phyloP scores from a whole-genome alignment of 2,329 filamentous ascomycete species.

The Botryotinia calthae region DNA sequence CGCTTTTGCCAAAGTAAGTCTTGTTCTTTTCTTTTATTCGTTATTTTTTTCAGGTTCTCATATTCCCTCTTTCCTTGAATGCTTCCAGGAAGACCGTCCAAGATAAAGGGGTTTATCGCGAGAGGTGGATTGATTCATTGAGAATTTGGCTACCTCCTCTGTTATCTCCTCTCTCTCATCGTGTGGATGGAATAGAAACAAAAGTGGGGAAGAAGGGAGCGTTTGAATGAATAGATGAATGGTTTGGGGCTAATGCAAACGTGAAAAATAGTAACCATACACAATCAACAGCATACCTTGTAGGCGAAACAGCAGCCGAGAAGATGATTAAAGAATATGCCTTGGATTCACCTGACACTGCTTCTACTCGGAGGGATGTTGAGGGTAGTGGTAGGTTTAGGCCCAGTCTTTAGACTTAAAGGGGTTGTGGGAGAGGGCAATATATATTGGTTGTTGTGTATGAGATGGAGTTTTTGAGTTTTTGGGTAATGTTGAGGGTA shows the following conservation, averaged over 20 bases:
- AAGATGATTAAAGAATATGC: constrained; percentile 47
- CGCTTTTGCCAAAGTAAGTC: constrained; percentile 48
- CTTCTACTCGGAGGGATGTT: background rate
- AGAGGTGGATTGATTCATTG: background rate
- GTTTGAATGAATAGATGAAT: background rate
- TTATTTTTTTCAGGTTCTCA: fast-evolving
- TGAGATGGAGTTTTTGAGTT: background rate
- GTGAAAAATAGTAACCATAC: constrained; percentile 47
- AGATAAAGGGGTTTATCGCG: background rate
- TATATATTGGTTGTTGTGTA: background rate
- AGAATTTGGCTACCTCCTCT: background rate
- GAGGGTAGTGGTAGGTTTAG: background rate
- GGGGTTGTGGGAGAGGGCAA: background rate
- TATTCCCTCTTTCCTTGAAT: background rate
- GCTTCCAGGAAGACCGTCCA: background rate
- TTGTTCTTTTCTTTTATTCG: background rate
- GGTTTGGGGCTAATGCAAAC: background rate
- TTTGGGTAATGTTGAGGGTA: background rate
- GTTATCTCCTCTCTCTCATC: background rate
- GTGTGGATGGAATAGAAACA: background rate
- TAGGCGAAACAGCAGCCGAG: constrained; percentile 51
- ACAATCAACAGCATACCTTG: constrained; percentile 53
- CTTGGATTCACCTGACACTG: background rate
- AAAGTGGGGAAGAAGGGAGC: background rate
- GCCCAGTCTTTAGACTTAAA: background rate